Base-by-base conservation (phyloP, 768 basidiomycete genomes). In the Russula sp. region DNA sequence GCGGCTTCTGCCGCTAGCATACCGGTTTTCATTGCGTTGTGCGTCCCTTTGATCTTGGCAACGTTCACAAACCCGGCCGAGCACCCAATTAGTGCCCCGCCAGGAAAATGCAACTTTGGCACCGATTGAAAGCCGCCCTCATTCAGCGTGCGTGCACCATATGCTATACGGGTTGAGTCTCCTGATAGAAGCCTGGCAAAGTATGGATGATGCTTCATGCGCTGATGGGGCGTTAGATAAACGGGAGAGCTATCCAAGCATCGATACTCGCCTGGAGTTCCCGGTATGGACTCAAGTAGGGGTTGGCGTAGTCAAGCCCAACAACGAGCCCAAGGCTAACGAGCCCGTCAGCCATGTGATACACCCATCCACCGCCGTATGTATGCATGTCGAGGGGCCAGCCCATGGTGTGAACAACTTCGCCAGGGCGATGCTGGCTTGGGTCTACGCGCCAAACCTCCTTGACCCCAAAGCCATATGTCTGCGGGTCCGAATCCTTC, bases 11-110 rank as follows among this genome's bases (percentile, higher is more conserved):
- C 96, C 34, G 94, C 96, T 20, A 98, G 79, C 88, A 98, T 98
- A 34, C 97, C 97, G 41, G 88, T 92, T 80, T 98, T 95, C 97
- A 99, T 98, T 3, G 96, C 94, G 62, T 95, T 98, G 72, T 98
- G 97, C 0, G 95, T 96, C 14, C 96, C 96, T 71, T 98, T 98
- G 75, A 99, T 98, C 75, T 97, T 98, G 14, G 95, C 88, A 11
- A 97, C 82, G 75, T 98, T 98, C 63, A 99, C 82, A 72, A 98
- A 94, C 13, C 96, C 96, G 1, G 95, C 97, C 0, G 93, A 88
- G 75, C 95, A 98, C 0, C 96, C 97, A 42, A 99, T 84, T 32
- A 98, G 76, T 1, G 94, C 96, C 2, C 96, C 96, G 1, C 97
- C 95, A 0, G 97, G 97, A 75, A 93, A 99, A 75, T 84, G 78